Base-by-base conservation (phyloP, 1,284 basidiomycete genomes). In the Stygiomarasmius scandens region DNA sequence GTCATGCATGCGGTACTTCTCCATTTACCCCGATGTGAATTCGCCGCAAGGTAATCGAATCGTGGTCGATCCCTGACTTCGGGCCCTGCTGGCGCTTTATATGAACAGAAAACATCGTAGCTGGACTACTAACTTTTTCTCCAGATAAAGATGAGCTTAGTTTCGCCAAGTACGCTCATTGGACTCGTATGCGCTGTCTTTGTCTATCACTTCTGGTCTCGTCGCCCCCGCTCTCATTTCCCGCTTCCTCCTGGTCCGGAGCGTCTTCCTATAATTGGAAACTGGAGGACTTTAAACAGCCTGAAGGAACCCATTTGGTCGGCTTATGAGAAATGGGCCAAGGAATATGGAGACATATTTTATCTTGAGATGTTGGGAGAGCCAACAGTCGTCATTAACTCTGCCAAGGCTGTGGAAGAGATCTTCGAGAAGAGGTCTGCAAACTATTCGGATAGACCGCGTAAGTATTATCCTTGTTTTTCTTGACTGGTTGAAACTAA, bases 321-420 rank as follows among this genome's bases (percentile, higher is more conserved):
- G 12, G 20, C n/a, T 5, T 58, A 48, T 45, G 22, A 41, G 2
- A 23, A 56, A 22, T 54, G 49, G 55, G 36, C 32, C 12, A n/a
- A 27, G 10, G 29, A 12, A n/a, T 56, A 27, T 46, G 58, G 58
- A 3, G 55, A 58, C 20, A 43, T 57, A 20, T 25, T 60, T 14
- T 51, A 43, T 29, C 16, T 55, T 11, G 44, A 60, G 12, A 22
- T 58, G 10, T 14, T 38, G 50, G 55, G 67, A n/a, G 58, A 44
- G n/a, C 47, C 56, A 19, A 54, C 65, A 14, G 53, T 70, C 19
- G 58, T 69, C 47, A 23, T 70, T n/a, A 67, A 66, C 55, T 63
- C 66, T 11, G 51, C 54, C 2, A 56, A 65, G 51, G 55, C 59
- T 11, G 65, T 64, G 2, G 56, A 53, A 14, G 68, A 70, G 19